Evolutionary conservation across 495 filamentous ascomycete species (phyloP).

Genomic region (Parmelia sp.): DNA sequence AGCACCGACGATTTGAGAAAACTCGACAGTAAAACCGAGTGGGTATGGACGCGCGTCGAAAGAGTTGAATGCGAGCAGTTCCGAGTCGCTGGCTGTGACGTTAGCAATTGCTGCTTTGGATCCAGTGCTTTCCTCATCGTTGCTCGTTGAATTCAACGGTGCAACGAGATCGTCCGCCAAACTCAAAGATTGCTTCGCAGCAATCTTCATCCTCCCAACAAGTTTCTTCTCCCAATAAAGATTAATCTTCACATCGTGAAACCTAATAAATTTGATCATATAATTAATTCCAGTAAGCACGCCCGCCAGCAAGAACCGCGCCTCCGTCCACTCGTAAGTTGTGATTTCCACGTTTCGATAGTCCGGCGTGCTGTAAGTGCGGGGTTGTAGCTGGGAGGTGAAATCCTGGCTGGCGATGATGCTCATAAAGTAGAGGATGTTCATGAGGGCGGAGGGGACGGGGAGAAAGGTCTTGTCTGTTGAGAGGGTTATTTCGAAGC

Average conservation of each 20-base stretch:
- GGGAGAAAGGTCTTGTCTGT: background rate
- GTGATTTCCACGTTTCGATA: background rate
- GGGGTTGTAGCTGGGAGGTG: background rate
- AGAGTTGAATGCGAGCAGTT: background rate
- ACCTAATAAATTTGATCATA: background rate
- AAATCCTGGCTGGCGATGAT: background rate
- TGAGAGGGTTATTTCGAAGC: background rate
- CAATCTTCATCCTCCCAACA: background rate
- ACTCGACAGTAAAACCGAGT: background rate
- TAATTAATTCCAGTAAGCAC: background rate
- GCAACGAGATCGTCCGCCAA: background rate
- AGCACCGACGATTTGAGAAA: background rate
- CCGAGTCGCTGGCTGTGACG: background rate
- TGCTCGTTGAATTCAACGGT: background rate
- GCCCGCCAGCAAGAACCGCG: slow-evolving; percentile 3
- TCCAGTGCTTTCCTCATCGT: background rate
- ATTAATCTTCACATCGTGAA: background rate
- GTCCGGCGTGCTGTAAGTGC: background rate
- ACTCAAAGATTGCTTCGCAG: background rate
- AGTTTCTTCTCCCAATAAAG: background rate
- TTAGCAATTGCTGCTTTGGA: background rate
- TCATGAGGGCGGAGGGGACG: background rate
- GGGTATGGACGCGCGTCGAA: background rate
- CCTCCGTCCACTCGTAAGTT: background rate
- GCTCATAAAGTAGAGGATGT: slow-evolving; percentile 2